Conservation (phyloP, 2,329 filamentous ascomycete genomes). For the Pseudogymnoascus sp. region DNA sequence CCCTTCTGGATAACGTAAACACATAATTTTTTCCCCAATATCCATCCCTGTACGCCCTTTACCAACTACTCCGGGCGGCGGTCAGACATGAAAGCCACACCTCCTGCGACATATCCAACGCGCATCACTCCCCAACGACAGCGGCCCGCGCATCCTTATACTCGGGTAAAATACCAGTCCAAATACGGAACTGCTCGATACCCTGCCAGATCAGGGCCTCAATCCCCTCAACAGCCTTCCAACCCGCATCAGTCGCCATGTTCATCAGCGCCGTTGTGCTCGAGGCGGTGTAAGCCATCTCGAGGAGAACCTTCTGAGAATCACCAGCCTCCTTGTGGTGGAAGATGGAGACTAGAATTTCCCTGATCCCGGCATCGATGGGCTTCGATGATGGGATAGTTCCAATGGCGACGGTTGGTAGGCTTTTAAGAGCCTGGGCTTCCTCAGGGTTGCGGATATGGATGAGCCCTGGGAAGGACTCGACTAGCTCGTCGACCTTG, state of each 20-base stretch:
- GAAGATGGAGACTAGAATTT: constrained; percentile 51
- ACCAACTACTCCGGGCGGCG: not conserved
- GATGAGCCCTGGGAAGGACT: constrained; percentile 53
- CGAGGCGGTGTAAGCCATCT: constrained; percentile 91
- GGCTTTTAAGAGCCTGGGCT: constrained; percentile 39
- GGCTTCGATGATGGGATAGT: constrained; percentile 86
- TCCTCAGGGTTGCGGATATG: constrained; percentile 33
- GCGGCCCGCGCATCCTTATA: constrained; percentile 60
- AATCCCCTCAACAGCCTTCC: constrained; percentile 76
- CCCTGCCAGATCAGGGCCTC: constrained; percentile 87
- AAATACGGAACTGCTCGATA: constrained; percentile 60
- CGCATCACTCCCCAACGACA: constrained; percentile 34
- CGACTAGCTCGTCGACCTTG: constrained; percentile 60
- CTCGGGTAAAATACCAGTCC: constrained; percentile 72
- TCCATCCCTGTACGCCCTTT: not conserved
- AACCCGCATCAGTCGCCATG: constrained; percentile 67
- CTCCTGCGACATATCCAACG: not conserved
- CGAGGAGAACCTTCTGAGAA: constrained; percentile 56
- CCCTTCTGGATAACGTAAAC: not conserved
- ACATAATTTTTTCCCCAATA: not conserved
- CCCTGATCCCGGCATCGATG: constrained; percentile 63
- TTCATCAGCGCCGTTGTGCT: constrained; percentile 75
- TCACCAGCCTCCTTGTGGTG: constrained; percentile 30
- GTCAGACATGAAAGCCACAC: not conserved
- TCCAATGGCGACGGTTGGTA: constrained; percentile 69